These are phyloP conservation scores for Mercurialis annua DNA, from an alignment of 345 rosid species.

Conservation along the genomic window DNA sequence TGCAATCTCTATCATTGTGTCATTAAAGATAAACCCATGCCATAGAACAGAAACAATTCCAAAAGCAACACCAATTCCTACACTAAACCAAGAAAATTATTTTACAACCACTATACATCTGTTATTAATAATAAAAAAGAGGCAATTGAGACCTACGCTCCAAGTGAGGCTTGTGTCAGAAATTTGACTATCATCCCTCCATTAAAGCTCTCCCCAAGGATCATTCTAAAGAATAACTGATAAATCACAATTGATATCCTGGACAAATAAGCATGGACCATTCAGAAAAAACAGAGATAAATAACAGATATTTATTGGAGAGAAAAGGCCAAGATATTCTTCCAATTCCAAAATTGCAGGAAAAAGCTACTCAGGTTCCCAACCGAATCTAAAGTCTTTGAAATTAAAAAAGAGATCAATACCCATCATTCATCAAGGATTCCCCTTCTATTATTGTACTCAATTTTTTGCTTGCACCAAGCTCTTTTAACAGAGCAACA, in stretches of 20 bases:
- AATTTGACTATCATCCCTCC: slow-evolving; percentile 59
- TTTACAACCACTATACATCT: slow-evolving; percentile 15
- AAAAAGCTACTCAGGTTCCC: slow-evolving; percentile 10
- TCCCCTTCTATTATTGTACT: slow-evolving; percentile 96
- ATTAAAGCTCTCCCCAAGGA: slow-evolving; percentile 54
- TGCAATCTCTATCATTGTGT: slow-evolving; percentile 85
- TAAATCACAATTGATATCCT: slow-evolving; percentile 95
- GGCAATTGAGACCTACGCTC: slow-evolving; percentile 71
- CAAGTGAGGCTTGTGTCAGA: slow-evolving; percentile 67
- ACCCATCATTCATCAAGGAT: slow-evolving; percentile 99
- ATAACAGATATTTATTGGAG: too few relatives aligned
- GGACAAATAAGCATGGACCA: slow-evolving; percentile 29
- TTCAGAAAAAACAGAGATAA: slow-evolving; percentile 17
- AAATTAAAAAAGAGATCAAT: slow-evolving; percentile 12
- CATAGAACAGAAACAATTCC: slow-evolving; percentile 87
- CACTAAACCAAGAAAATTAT: slow-evolving; percentile 51
- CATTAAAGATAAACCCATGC: slow-evolving; percentile 90
- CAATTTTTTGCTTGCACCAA: slow-evolving; percentile 96
- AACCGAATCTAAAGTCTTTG: neutral
- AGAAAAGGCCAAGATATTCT: neutral
- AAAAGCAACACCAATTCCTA: slow-evolving; percentile 84
- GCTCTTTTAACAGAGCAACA: slow-evolving; percentile 89
- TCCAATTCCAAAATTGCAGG: neutral
- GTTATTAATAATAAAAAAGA: slow-evolving; percentile 6
- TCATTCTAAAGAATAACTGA: slow-evolving; percentile 85